phyloP scores from a whole-genome alignment of 345 rosid genomes.

The Salix viminalis region DNA sequence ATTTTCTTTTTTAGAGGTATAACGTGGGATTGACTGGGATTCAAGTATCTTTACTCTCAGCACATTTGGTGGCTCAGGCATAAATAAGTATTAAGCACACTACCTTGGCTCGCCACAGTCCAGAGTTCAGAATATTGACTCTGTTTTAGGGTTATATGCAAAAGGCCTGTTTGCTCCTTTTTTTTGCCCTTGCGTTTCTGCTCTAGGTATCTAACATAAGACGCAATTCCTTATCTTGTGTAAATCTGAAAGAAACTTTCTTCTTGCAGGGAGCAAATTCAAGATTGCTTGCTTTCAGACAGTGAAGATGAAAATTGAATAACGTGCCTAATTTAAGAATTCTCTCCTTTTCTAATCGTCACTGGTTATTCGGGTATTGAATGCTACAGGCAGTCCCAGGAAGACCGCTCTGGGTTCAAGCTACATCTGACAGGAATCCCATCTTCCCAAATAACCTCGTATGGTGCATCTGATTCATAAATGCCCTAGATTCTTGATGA shows the following conservation, averaged over 20 bases:
- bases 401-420: not conserved
- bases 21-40: not conserved
- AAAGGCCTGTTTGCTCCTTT: not conserved
- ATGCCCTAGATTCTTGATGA: not conserved
- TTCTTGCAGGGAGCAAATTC: constrained; percentile 65
- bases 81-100: not conserved
- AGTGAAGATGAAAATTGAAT: constrained; percentile 48
- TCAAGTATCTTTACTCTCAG: not conserved
- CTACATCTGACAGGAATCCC: not conserved
- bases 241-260: not conserved
- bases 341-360: not conserved
- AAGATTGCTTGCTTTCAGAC: constrained; percentile 72
- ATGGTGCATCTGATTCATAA: not conserved
- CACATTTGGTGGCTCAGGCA: not conserved
- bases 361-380: no score
- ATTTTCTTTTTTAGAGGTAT: not conserved
- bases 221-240: not conserved
- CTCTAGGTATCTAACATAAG: no score
- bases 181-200: not conserved
- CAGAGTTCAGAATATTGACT: not conserved
- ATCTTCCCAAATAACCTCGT: not conserved
- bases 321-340: not conserved
- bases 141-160: not conserved
- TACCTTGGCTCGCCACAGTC: not conserved
- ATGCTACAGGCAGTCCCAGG: not conserved